These are phyloP conservation scores for Williopsis jadinii DNA, from an alignment of 1,139 yeast species.

Conservation along the genomic window DNA sequence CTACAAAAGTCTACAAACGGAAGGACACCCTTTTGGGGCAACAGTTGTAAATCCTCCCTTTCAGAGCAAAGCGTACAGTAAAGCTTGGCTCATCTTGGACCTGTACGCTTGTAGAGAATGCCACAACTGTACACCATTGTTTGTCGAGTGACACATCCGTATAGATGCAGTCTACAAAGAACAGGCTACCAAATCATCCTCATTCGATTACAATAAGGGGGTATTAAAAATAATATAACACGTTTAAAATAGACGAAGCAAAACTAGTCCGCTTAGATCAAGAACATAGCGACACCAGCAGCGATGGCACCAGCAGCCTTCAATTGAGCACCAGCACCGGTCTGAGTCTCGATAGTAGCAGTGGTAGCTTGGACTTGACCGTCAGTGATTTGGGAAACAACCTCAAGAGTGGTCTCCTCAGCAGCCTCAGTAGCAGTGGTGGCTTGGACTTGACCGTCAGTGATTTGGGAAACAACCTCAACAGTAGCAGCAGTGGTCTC, in stretches of 20 bases:
- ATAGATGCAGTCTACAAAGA: too few relatives aligned
- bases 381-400: constrained; percentile 20
- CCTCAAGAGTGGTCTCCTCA: constrained; percentile 9
- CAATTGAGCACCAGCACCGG: constrained; percentile 17
- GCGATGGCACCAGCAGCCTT: constrained; percentile 14
- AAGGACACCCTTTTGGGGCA: too few relatives aligned
- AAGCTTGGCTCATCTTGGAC: too few relatives aligned
- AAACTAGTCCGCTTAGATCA: constrained; percentile 6
- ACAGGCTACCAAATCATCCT: too few relatives aligned
- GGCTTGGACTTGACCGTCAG: constrained; percentile 32
- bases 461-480: constrained; percentile 18
- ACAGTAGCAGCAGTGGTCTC: constrained; percentile 10
- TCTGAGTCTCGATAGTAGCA: constrained; percentile 22
- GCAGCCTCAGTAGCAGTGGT: constrained; percentile 24
- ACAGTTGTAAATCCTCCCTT: too few relatives aligned
- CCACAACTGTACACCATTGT: too few relatives aligned
- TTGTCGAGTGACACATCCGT: too few relatives aligned
- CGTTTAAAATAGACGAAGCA: not conserved
- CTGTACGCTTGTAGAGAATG: too few relatives aligned
- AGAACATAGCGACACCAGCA: constrained; percentile 10
- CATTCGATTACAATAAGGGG: too few relatives aligned
- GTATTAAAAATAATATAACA: too few relatives aligned
- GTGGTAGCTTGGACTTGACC: constrained; percentile 26
- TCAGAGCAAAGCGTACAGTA: too few relatives aligned
- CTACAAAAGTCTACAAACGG: too few relatives aligned